Base-by-base conservation (phyloP, 208 protist species). In the Crithidia acanthocephali region DNA sequence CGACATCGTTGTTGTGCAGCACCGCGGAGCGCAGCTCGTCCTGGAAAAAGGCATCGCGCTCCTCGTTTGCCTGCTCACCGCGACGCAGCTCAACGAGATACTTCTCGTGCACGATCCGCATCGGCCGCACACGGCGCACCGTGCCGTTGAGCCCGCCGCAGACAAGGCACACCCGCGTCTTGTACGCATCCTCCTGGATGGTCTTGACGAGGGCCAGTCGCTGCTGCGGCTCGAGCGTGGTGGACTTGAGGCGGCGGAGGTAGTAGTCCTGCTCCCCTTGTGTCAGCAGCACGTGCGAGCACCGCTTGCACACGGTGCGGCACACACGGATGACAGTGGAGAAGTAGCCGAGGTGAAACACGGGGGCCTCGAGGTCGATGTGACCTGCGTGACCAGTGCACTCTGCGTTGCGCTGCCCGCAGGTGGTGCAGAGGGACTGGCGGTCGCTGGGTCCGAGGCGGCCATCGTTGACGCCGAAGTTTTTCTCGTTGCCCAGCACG, bases 281-380 rank as follows among this genome's bases (percentile, higher is more conserved):
- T 28, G 83, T 80, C 11, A 99, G 77, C 67, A 99, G 79, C 18
- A 99, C 85, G 23, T 90, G 81, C 9, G 86, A 87, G 80, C 97
- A 99, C 20, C 73, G 79, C 87, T 99, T 99, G 88, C 99, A 99
- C 58, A 99, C 98, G 33, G 87, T 93, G 44, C 99, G 93, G 27
- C 99, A 93, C 13, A 99, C 95, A 20, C 89, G 81, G 35, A 99
- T 55, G 48, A 99, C 97, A 15, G 81, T 75, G 33, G 93, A 82
- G 52, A 99, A 96, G 74, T 98, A 99, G 32, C 99, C 99, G 30
- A 98, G 74, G 74, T 99, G 99, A 79, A 99, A 99, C 8, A 99
- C 98, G 0, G 99, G 99, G 28, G 99, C 77, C 74, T 95, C 95
- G 37, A 99, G 85, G 66, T 98, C 85, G 44, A 99, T 96, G 83